phyloP scores from a whole-genome alignment of 306 rosid species.

The Pachyrhizus erosus region DNA sequence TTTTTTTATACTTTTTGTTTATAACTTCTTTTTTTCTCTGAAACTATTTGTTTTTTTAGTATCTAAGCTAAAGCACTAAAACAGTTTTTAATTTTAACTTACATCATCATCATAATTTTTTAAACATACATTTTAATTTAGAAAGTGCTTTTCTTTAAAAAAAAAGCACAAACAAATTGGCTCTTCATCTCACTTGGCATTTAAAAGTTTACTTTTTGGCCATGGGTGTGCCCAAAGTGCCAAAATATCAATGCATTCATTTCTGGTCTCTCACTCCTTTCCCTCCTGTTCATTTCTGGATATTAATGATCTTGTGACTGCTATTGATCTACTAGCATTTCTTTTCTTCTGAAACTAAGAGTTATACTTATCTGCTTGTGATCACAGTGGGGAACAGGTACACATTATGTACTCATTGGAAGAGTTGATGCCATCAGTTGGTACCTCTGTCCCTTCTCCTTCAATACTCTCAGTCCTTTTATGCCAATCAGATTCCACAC shows the following conservation, averaged over 20 bases:
- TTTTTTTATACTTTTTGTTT: neutral
- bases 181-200: slow-evolving; percentile 23
- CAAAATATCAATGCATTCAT: slow-evolving; percentile 31
- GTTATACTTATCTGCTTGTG: slow-evolving; percentile 44
- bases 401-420: slow-evolving; percentile 85
- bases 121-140: neutral
- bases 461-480: slow-evolving; percentile 70
- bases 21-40: neutral
- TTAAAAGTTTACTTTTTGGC: slow-evolving; percentile 25
- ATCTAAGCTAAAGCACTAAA: neutral
- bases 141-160: neutral
- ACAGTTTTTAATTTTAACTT: too few relatives aligned
- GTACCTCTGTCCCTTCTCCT: slow-evolving; percentile 92
- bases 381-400: slow-evolving; percentile 84
- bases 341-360: slow-evolving; percentile 29
- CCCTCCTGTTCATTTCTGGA: slow-evolving; percentile 22
- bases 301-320: slow-evolving; percentile 2
- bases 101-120: too few relatives aligned
- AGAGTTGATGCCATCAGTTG: slow-evolving; percentile 93
- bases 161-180: neutral
- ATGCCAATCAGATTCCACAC: slow-evolving; percentile 81
- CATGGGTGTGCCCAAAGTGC: slow-evolving; percentile 6
- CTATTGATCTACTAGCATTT: slow-evolving; percentile 29
- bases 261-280: neutral
- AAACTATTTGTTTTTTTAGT: neutral